Evolutionary conservation across 2,329 filamentous ascomycete genomes (phyloP).

Genomic region (Colletotrichum abscissum): DNA sequence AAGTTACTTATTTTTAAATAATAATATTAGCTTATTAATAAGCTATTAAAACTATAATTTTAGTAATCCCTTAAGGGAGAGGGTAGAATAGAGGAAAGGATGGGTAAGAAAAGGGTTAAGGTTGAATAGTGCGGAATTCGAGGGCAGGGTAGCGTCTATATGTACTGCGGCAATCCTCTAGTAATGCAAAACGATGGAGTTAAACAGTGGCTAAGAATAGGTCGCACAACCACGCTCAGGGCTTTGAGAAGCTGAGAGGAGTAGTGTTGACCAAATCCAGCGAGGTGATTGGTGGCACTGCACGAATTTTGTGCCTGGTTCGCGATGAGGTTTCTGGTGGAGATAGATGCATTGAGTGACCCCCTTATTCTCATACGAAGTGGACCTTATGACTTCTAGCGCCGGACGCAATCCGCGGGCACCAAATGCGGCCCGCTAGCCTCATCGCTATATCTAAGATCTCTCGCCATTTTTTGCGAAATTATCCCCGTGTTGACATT

Average conservation of each 20-base stretch:
- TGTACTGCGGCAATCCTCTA: too few relatives aligned
- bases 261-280: neutral
- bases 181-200: too few relatives aligned
- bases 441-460: neutral
- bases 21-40: too few relatives aligned
- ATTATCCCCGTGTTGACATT: neutral
- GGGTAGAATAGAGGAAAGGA: too few relatives aligned
- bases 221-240: neutral
- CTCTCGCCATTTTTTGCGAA: neutral
- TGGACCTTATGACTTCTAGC: neutral
- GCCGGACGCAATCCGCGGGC: neutral
- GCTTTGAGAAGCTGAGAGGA: neutral
- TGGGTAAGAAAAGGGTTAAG: too few relatives aligned
- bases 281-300: neutral
- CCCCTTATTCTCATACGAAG: neutral
- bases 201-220: neutral
- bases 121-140: too few relatives aligned
- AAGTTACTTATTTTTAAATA: too few relatives aligned
- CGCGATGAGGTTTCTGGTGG: neutral
- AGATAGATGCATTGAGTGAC: neutral
- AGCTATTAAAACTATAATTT: too few relatives aligned
- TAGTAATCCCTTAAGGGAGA: too few relatives aligned
- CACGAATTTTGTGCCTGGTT: neutral
- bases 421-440: constrained; percentile 4
- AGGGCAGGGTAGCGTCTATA: too few relatives aligned